Base-by-base conservation (phyloP, 495 filamentous ascomycete genomes). In the Neurospora tetrasperma region DNA sequence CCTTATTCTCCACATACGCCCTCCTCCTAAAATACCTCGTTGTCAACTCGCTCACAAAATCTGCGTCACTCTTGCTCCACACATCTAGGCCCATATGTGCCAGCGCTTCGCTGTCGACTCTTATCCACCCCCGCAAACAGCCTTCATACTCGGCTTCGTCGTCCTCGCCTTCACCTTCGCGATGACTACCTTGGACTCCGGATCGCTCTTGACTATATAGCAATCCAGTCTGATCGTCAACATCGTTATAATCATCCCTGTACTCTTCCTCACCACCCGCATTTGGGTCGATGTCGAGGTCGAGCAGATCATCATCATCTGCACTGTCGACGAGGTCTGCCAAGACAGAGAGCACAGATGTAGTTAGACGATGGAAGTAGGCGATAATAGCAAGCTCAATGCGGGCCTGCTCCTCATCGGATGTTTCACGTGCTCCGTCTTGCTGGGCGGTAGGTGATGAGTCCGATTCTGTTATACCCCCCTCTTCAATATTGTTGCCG, bases 301-400 rank as follows among this genome's bases (percentile, higher is more conserved):
- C 83, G 11, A 83, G 77, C 69, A 86, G 78, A 72, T 86, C 83
- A 42, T 86, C 84, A 5, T 89, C 87, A 70, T 87, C 86, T 0
- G 78, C 82, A 69, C 83, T 86, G 38, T 91, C 89, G 23, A 92
- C 85, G 14, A 93, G 86, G 68, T 92, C 90, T 0, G 90, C 88
- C 14, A 98, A 79, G 3, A 88, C 89, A 1, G 85, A 84, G 62
- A 99, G 81, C 41, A 96, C 85, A 69, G 89, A 84, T 0, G 88
- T 87, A 1, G 95, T 98, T 40, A 96, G 81, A 5, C 93, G 89
- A 79, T 97, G 96, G 84, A 99, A 99, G 80, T 96, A 98, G 0
- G 92, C 92, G 59, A 98, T 91, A 38, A 97, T 84, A 4, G 92
- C 90, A 76, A 95, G 89, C 79, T 96, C 93, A 44, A 79, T 41